Percentiles rank a stretch among this genome's conserved stretches.
These are phyloP conservation scores for California macrophylla DNA, from an alignment of 441 rosid genomes.

Conservation along the genomic window DNA sequence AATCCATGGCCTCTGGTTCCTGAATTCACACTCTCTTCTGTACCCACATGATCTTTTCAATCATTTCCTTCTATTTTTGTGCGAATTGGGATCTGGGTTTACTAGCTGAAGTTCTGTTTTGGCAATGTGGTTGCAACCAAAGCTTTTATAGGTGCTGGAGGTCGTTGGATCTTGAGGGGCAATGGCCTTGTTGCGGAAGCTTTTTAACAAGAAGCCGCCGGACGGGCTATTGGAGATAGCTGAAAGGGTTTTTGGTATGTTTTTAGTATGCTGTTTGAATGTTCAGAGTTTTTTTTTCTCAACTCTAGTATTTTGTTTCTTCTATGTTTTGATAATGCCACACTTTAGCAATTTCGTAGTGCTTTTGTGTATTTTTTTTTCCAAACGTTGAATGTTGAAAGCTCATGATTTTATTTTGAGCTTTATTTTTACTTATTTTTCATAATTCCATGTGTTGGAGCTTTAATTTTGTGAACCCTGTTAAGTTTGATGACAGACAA, in stretches of 20 bases:
- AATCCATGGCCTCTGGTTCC: constrained; percentile 28
- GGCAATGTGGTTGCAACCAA: constrained; percentile 26
- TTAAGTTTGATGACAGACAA: background rate
- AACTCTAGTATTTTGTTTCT: background rate
- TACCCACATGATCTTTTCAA: constrained; percentile 15
- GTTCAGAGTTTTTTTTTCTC: background rate
- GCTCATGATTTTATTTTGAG: no score
- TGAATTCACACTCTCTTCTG: constrained; percentile 21
- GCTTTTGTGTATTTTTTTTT: background rate
- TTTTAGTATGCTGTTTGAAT: constrained; percentile 9
- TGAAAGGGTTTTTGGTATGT: constrained; percentile 70
- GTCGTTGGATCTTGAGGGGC: constrained; percentile 1
- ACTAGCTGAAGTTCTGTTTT: constrained; percentile 17
- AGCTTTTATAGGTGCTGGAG: background rate
- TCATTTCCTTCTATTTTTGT: background rate
- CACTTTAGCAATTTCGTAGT: background rate
- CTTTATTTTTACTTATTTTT: no score
- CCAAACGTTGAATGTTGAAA: no score
- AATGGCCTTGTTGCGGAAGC: constrained; percentile 76
- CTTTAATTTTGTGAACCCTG: background rate
- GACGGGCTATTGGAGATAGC: constrained; percentile 83
- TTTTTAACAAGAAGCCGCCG: constrained; percentile 70
- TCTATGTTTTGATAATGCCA: background rate
- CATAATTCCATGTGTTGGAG: background rate
- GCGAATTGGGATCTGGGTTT: constrained; percentile 14